A percentile compares a stretch with the other conserved stretches of the same genome.
Evolutionary conservation across 2,329 filamentous ascomycete genomes (phyloP).

Genomic region (Trichophyton schoenleinii): DNA sequence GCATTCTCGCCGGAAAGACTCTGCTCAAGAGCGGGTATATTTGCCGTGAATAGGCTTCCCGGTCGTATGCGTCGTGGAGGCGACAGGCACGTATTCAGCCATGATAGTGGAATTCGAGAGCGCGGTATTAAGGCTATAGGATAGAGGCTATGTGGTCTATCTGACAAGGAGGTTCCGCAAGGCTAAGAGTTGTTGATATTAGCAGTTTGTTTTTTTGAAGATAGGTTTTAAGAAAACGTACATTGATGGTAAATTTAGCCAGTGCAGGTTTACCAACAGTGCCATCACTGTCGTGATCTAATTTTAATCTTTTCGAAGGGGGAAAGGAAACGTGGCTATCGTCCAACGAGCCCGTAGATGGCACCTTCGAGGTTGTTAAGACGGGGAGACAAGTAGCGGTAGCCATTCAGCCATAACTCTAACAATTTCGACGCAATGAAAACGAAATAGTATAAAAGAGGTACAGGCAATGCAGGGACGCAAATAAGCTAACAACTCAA

Average conservation of each 20-base stretch:
- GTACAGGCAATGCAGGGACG: background rate
- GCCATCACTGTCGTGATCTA: background rate
- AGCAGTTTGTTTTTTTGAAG: background rate
- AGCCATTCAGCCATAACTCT: constrained; percentile 1
- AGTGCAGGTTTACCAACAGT: background rate
- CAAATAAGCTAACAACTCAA: background rate
- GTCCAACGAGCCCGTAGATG: background rate
- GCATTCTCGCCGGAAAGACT: constrained; percentile 17
- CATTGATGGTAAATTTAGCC: background rate
- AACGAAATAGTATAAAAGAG: background rate
- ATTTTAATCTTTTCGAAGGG: background rate
- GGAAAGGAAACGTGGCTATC: background rate
- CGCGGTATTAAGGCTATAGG: constrained; percentile 28
- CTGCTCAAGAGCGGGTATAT: constrained; percentile 26
- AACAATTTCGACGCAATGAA: background rate
- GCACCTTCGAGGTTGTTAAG: background rate
- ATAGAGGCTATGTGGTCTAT: constrained; percentile 24
- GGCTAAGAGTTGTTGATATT: constrained; percentile 18
- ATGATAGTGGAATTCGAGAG: constrained; percentile 27
- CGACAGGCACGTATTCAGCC: constrained; percentile 25
- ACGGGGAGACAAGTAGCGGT: background rate
- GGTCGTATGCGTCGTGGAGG: constrained; percentile 19
- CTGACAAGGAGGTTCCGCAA: constrained; percentile 24
- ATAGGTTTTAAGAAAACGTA: background rate
- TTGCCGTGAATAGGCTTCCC: constrained; percentile 27